Evolutionary conservation across 2,329 filamentous ascomycete genomes (phyloP).

Genomic region (Cordyceps pruinosa): DNA sequence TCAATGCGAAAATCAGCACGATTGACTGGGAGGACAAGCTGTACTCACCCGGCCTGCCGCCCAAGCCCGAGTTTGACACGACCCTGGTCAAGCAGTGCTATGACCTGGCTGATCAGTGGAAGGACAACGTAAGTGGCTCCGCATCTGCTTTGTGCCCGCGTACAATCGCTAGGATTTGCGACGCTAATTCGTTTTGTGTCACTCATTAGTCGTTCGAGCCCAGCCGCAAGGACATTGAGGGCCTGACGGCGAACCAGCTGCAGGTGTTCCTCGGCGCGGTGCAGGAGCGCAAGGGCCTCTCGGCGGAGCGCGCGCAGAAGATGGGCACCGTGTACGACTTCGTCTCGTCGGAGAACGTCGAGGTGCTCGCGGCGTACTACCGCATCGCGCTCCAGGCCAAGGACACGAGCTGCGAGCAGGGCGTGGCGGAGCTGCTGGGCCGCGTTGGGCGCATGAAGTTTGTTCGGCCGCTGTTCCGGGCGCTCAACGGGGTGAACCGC

Average conservation of each 20-base stretch:
- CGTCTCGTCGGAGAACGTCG: conserved; percentile 70
- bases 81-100: conserved; percentile 81
- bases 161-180: not conserved
- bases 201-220: conserved; percentile 52
- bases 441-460: conserved; percentile 95
- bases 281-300: conserved; percentile 57
- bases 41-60: conserved; percentile 80
- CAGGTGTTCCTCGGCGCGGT: conserved; percentile 84
- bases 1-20: conserved; percentile 56
- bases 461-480: conserved; percentile 76
- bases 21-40: conserved; percentile 91
- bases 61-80: conserved; percentile 87
- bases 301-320: conserved; percentile 55
- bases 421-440: conserved; percentile 68
- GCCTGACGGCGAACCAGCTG: conserved; percentile 78
- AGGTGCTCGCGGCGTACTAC: conserved; percentile 76
- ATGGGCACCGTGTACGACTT: conserved; percentile 74
- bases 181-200: conserved; percentile 17
- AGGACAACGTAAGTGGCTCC: conserved; percentile 43
- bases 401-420: conserved; percentile 61
- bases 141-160: not conserved
- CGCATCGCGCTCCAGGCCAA: conserved; percentile 70
- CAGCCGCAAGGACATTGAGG: conserved; percentile 57
- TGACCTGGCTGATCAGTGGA: conserved; percentile 74
- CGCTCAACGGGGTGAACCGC: conserved; percentile 66